Base-by-base conservation (phyloP, 2,329 filamentous ascomycete genomes). In the Akanthomyces dipterigenus region DNA sequence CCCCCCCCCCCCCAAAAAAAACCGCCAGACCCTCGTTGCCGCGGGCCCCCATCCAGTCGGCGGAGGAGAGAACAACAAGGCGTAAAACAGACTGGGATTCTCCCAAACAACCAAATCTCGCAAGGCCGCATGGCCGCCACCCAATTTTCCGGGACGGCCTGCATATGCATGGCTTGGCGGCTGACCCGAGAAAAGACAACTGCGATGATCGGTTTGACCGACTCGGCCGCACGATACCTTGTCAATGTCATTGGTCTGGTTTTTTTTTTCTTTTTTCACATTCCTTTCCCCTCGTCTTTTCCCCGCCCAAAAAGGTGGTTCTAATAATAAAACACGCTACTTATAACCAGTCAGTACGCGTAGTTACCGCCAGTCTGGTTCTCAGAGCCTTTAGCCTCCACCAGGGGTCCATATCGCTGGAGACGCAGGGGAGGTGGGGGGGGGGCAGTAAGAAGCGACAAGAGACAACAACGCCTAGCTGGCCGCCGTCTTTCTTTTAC, bases 401-500 rank as follows among this genome's bases (percentile, higher is more conserved):
- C 48, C 7, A 51, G 28, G 48, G 14, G 40, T 20, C 40, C 6
- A 3, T 26, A 20, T 49, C 22, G 43, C 26, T 49, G 26, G 26
- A 43, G 38, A 28, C 46, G 38, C 20, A 54, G 14, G n/a, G 26
- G 6, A 9, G 22, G 14, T 14, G 26, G 18, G 43, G 49, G 28
- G 42, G 34, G 3, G 40, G 40, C 7, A 6, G 45, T 28, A 18
- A 18, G 11, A 43, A 20, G 55, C 31, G 55, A 49, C 43, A 58
- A 59, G 56, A 59, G 56, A 59, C 34, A 59, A 59, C 56, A 59
- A 43, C 31, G 36, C 56, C 38, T 8, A 18, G 12, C 31, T 34
- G 53, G 14, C 26, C 2, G 18, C 38, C 20, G 4, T 26, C 2
- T 49, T 16, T 22, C 28, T 11, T 20, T 9, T 12, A 16, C 31